These are phyloP conservation scores for Paramecium sexaurelia DNA, from an alignment of 73 alveolate genomes.

Conservation along the genomic window DNA sequence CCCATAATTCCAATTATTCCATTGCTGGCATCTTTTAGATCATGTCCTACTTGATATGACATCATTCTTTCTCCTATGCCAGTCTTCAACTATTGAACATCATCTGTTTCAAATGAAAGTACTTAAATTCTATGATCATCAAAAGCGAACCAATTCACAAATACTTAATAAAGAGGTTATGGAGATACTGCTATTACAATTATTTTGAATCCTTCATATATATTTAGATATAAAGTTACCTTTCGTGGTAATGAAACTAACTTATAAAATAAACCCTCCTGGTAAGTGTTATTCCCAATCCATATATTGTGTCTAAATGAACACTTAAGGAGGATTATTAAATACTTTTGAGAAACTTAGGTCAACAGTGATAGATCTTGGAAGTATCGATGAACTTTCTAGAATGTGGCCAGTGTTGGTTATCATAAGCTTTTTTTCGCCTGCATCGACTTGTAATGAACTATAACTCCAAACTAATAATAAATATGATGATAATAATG, in stretches of 20 bases:
- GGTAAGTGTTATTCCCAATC: not conserved
- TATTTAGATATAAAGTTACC: not conserved
- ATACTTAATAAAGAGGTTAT: not conserved
- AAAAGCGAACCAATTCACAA: not conserved
- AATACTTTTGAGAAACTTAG: not conserved
- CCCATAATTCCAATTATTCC: not conserved
- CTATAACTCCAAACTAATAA: not conserved
- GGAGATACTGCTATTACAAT: not conserved
- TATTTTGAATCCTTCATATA: not conserved
- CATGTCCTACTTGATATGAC: not conserved
- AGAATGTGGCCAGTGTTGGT: not conserved
- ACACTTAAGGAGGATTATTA: not conserved
- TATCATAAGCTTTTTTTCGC: not conserved
- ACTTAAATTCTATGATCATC: not conserved
- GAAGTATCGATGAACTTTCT: not conserved
- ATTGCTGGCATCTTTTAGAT: not conserved
- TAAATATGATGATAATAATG: too few relatives aligned
- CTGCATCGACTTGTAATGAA: not conserved
- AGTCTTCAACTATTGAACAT: not conserved
- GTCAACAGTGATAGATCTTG: not conserved
- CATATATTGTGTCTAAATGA: not conserved
- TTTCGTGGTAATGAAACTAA: not conserved
- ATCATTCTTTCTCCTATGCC: not conserved
- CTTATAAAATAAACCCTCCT: not conserved
- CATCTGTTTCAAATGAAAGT: not conserved